Evolutionary conservation across 202 grass and related monocot species (phyloP), one percentile per base, ranked within the genome.

Genomic region (Miscanthus sacchariflorus): DNA sequence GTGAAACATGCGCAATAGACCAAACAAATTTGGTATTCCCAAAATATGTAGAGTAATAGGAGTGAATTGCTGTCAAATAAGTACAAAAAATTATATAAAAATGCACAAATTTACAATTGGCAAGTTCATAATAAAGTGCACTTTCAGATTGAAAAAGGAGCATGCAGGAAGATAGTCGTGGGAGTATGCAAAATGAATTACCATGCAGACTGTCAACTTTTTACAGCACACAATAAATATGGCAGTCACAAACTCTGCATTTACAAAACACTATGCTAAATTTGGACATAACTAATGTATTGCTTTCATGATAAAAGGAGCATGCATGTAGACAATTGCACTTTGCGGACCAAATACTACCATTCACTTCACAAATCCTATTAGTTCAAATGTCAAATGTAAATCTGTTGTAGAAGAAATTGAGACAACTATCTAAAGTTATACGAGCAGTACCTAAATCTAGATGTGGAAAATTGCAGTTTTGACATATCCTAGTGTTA

Each of bases 401-500:
- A 7, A 28, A 69, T 56, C 56, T 49, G 72, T 25, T 25, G 19
- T 12, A 23, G n/a, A 33, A 28, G 66, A 35, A 10, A 68, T 3
- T 77, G 19, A 68, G 15, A 52, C 6, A 1, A 77, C 50, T 17
- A 85, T 50, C 61, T 35, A 77, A 40, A 68, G 38, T 28, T 65
- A 49, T 49, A 49, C 13, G 46, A 17, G 49, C 27, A 69, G 15
- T 27, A 36, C 3, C 7, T 77, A 78, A 40, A 69, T 70, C n/a
- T 27, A 15, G 45, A 70, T 14, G 70, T 19, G 15, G 5, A 35
- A 78, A 78, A 78, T 80, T 80, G 21, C 64, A 66, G 13, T 24
- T 68, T 82, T 67, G 46, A 36, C 46, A 46, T 69, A 33, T 48
- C 10, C 21, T 74, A 84, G 61, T 58, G 18, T 67, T 59, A 76